Percentiles rank a stretch among this genome's conserved stretches.
These are phyloP conservation scores for Fusarium nematophilum DNA, from an alignment of 2,329 filamentous ascomycete genomes.

Conservation along the genomic window DNA sequence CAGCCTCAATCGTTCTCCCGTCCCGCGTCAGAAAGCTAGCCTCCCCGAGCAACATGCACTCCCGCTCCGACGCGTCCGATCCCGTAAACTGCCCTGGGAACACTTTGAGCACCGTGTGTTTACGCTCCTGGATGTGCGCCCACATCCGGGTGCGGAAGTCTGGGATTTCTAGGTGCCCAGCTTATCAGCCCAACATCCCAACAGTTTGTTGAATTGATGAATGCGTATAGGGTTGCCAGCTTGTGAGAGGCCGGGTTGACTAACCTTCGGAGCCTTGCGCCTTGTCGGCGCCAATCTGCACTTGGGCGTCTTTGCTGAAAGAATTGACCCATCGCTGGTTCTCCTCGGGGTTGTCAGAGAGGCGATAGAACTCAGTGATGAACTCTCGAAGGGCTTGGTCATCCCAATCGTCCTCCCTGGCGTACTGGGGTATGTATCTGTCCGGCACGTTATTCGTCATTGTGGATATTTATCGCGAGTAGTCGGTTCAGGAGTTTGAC, in stretches of 20 bases:
- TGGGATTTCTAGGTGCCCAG: slow-evolving; percentile 51
- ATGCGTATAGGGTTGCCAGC: slow-evolving; percentile 1
- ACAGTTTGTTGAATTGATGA: slow-evolving; percentile 1
- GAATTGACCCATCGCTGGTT: slow-evolving; percentile 57
- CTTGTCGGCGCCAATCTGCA: slow-evolving; percentile 55
- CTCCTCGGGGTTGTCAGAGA: slow-evolving; percentile 55
- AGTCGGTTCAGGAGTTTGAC: background rate
- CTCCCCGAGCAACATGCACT: slow-evolving; percentile 51
- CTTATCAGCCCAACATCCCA: slow-evolving; percentile 12
- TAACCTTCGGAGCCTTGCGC: slow-evolving; percentile 52
- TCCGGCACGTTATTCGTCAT: slow-evolving; percentile 37
- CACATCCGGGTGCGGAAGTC: slow-evolving; percentile 57
- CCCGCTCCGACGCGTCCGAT: slow-evolving; percentile 35
- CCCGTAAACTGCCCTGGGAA: slow-evolving; percentile 54
- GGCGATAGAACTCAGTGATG: slow-evolving; percentile 56
- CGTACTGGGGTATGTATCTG: slow-evolving; percentile 48
- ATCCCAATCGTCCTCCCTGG: slow-evolving; percentile 44
- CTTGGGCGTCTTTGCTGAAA: slow-evolving; percentile 55
- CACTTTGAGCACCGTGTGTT: slow-evolving; percentile 55
- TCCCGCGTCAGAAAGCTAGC: slow-evolving; percentile 44
- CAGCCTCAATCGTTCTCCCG: slow-evolving; percentile 39
- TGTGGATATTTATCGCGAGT: background rate
- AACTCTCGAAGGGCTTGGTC: slow-evolving; percentile 52
- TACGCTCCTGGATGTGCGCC: slow-evolving; percentile 53
- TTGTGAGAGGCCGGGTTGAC: slow-evolving; percentile 7